Base-by-base conservation (phyloP, 345 rosid genomes). In the Citrus australasica region DNA sequence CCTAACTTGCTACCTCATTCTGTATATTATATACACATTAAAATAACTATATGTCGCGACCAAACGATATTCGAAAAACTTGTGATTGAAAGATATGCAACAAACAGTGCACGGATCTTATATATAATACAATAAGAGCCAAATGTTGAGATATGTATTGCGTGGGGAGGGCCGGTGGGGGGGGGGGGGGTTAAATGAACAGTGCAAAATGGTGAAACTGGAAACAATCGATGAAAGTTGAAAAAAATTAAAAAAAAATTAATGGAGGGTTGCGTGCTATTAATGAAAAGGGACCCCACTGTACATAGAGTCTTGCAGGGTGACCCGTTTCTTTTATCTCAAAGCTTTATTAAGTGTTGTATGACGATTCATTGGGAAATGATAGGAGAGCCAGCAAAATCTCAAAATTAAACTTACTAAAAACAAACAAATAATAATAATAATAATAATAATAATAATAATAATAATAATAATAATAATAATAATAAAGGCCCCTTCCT, bases 291-390 rank as follows among this genome's bases (percentile, higher is more conserved):
- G 32, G 85, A 33, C 80, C 84, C 83, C 78, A 40, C 35, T 32
- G 70, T 73, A 48, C 76, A 35, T 67, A 25, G 58, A 74, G 72
- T 65, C 27, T 55, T 58, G 80, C 78, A 70, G 80, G 67, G 69
- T 79, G 78, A 78, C 84, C 85, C 87, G 77, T 78, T 75, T 78
- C 84, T 59, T 62, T 46, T 60, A 58, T 58, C 67, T 28, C 69
- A 38, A 51, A 53, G 68, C 74, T 76, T 78, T 87, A 75, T 3
- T 81, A 77, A 83, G 87, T 58, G 76, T 67, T 48, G 79, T 32
- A 7, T 75, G 82, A 7, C 63, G 82, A 61, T 64, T 83, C 84
- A 82, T 60, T 82, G 81, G 76, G 76, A 84, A 80, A 80, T 82
- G 78, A 77, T 73, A 67, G 65, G 37, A 53, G 58, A 17, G 58